phyloP scores from a whole-genome alignment of 2,329 filamentous ascomycete genomes.

The Pezicula neosporulosa region DNA sequence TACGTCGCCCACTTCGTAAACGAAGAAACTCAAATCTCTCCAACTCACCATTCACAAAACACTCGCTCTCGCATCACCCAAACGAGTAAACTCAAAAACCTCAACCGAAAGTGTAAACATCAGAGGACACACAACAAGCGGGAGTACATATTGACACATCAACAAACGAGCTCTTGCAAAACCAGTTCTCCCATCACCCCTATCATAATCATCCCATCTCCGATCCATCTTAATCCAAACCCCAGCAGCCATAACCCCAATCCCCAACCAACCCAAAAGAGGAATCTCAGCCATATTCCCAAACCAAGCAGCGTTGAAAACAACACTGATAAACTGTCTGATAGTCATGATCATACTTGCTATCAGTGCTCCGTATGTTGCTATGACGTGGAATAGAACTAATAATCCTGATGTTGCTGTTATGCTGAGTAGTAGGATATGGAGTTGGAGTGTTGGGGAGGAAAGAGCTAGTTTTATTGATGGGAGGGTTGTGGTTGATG shows the following conservation, averaged over 20 bases:
- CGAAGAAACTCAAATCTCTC: too few species aligned
- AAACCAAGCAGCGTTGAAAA: slow-evolving; percentile 1
- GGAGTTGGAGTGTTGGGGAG: not conserved
- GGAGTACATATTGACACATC: too few species aligned
- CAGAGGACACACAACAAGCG: too few species aligned
- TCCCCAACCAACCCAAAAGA: not conserved
- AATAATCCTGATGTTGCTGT: not conserved
- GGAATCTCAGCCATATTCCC: slow-evolving; percentile 1
- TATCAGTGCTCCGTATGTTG: not conserved
- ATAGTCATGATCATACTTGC: slow-evolving; percentile 3
- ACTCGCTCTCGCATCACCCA: too few species aligned
- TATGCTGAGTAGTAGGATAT: not conserved
- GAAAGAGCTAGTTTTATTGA: not conserved
- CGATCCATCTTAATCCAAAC: slow-evolving; percentile 5
- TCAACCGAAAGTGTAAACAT: too few species aligned
- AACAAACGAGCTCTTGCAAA: too few species aligned
- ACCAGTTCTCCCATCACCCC: not conserved
- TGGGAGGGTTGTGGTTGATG: not conserved
- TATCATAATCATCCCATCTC: not conserved
- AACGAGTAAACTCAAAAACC: too few species aligned
- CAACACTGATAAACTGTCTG: slow-evolving; percentile 2
- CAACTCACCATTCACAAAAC: too few species aligned
- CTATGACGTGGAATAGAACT: slow-evolving; percentile 1
- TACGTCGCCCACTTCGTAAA: too few species aligned
- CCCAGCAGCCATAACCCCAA: slow-evolving; percentile 1